Base-by-base conservation (phyloP, 2,329 filamentous ascomycete species). In the Plenodomus lindquistii region DNA sequence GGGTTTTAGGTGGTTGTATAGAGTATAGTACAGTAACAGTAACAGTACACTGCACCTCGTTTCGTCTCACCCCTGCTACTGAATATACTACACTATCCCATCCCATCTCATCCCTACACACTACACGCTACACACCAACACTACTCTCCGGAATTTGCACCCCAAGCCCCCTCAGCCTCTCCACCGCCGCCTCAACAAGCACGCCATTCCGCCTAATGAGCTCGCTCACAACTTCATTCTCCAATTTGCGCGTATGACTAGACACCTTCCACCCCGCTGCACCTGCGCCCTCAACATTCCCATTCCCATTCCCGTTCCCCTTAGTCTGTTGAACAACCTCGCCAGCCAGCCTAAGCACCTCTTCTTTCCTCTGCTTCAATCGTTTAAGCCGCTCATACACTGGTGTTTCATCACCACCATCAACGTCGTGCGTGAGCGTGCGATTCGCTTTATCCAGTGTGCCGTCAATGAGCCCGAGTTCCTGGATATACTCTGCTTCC, bases 401-500 rank as follows among this genome's bases (percentile, higher is more conserved):
- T 4, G 27, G 27, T 44, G 67, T 57, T 1, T 55, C 54, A 17
- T 66, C 60, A 48, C 54, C 62, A 22, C 67, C 63, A 15, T 66
- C 63, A 4, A 60, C 47, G 40, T 74, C 67, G 15, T 66, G 65
- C 1, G 65, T 71, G 52, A 60, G 60, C 37, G 48, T 70, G 37
- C 40, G 59, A 50, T 18, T 66, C 35, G 50, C 54, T 8, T 49
- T 50, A 31, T 75, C 70, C 1, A 79, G 51, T 29, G 69, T 76
- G 21, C 63, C 62, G 19, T 75, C 67, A 50, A 81, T 64, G 4
- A 59, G 66, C 19, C 73, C 66, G 3, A 86, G 76, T 60, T 87
- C 83, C n/a, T 77, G 75, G 9, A 82, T 71, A 77, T 83, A 87
- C 1, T 76, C 76, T 48, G 74, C 77, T 63, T 88, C 85, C 67